phyloP scores from a whole-genome alignment of 139 green algal species.

The Chlorella sp. region DNA sequence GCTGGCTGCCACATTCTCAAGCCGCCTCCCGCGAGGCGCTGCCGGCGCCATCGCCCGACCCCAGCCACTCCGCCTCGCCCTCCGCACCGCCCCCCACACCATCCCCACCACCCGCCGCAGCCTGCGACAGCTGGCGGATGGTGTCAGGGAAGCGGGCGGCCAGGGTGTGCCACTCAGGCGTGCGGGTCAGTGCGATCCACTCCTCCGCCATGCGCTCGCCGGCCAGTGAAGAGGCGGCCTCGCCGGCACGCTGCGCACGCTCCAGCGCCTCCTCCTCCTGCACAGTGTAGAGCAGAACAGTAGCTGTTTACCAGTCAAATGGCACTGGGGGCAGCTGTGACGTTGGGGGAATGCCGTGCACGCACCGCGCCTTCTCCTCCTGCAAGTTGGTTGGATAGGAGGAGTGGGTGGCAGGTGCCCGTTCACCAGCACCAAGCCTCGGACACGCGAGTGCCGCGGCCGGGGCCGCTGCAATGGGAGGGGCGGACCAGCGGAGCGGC shows the following conservation, averaged over 20 bases:
- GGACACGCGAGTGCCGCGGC: no score
- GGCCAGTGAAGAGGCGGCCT: background rate
- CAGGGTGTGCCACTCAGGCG: constrained; percentile 7
- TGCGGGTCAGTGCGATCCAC: constrained; percentile 1
- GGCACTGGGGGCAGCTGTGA: no score
- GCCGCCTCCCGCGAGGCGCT: no score
- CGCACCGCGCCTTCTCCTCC: no score
- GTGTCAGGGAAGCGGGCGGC: background rate
- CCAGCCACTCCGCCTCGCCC: no score
- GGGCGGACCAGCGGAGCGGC: no score
- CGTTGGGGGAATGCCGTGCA: no score
- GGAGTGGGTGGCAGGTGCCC: no score
- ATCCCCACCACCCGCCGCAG: background rate
- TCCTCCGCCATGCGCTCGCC: constrained; percentile 3
- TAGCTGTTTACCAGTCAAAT: background rate
- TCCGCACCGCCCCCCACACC: background rate
- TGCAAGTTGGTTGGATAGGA: no score
- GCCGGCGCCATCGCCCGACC: background rate
- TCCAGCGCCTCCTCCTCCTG: constrained; percentile 22
- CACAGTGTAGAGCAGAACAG: background rate
- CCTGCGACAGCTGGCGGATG: background rate
- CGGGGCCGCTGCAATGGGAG: no score
- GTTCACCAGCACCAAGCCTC: no score
- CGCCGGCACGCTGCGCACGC: background rate
- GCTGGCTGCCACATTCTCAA: no score